Conservation (phyloP, 139 green algal genomes). For the Protoeuglena noctilucae region DNA sequence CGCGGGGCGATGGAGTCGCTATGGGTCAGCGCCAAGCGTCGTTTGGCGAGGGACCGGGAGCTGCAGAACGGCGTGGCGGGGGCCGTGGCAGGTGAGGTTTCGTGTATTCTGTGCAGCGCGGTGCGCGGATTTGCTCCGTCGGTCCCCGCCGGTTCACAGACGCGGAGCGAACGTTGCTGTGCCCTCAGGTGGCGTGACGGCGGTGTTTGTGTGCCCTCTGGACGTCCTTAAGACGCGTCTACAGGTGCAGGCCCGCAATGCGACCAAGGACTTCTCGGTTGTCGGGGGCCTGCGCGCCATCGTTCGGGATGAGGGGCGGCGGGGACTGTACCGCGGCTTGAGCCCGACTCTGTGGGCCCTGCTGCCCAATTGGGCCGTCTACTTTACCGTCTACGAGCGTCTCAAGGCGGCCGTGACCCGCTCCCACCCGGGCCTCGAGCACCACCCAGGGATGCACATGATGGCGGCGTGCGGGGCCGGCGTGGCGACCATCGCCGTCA, state of each 20-base stretch:
- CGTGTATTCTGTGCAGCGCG: no score
- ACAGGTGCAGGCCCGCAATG: conserved; percentile 56
- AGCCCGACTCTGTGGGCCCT: conserved; percentile 83
- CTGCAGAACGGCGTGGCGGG: neutral
- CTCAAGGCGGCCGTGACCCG: conserved; percentile 37
- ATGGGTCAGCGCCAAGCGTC: no score
- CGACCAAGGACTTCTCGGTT: neutral
- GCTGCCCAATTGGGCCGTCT: conserved; percentile 94
- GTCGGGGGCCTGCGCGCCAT: conserved; percentile 54
- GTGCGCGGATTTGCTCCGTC: no score
- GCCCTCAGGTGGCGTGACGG: conserved; percentile 57
- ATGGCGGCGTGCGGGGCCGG: conserved; percentile 64
- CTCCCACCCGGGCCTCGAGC: neutral
- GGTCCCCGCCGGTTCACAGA: no score
- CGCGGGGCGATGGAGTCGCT: no score
- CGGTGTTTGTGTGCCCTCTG: conserved; percentile 86
- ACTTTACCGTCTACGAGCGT: conserved; percentile 83
- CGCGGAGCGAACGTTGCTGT: no score
- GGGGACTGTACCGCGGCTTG: conserved; percentile 77
- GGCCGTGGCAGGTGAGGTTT: conserved; percentile 1
- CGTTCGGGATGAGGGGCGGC: conserved; percentile 53
- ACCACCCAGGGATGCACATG: conserved; percentile 41
- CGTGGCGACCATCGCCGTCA: conserved; percentile 61
- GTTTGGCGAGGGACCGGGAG: neutral
- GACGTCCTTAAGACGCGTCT: conserved; percentile 95